Evolutionary conservation across 176 grass and related monocot species (phyloP).

Genomic region (Carex kokanica): DNA sequence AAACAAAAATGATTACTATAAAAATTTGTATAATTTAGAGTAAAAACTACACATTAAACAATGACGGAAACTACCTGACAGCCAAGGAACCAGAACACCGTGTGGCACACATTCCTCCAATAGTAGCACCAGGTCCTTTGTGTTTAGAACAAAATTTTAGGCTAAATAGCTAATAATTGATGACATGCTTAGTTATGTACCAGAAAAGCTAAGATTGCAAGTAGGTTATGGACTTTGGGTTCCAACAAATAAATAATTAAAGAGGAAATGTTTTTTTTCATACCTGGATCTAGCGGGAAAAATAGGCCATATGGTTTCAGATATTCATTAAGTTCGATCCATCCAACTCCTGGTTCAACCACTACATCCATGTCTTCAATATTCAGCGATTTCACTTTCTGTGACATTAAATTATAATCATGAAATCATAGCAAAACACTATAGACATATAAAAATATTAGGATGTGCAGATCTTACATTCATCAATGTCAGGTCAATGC

Average conservation of each 20-base stretch:
- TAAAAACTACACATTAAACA: conserved; percentile 31
- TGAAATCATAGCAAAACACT: conserved; percentile 1
- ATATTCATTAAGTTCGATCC: conserved; percentile 97
- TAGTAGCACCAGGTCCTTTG: conserved; percentile 93
- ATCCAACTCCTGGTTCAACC: conserved; percentile 93
- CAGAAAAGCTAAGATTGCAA: not conserved
- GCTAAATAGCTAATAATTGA: not conserved
- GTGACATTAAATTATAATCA: conserved; percentile 12
- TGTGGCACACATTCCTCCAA: conserved; percentile 97
- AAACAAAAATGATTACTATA: conserved; percentile 38
- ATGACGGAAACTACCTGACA: conserved; percentile 73
- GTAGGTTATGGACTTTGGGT: not conserved
- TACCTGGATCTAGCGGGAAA: conserved; percentile 96
- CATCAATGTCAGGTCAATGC: conserved; percentile 85
- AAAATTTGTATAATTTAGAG: not conserved
- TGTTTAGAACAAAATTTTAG: conserved; percentile 32
- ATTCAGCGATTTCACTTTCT: conserved; percentile 91
- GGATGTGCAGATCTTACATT: conserved; percentile 44
- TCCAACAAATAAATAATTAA: not conserved
- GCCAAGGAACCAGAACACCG: conserved; percentile 95
- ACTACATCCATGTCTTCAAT: conserved; percentile 95
- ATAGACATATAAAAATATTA: conserved; percentile 12
- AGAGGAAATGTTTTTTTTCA: conserved; percentile 25
- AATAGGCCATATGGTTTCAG: conserved; percentile 86
- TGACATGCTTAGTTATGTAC: conserved; percentile 1